Evolutionary conservation across 116 monocot genomes (phyloP).

Genomic region (Zostera marina): DNA sequence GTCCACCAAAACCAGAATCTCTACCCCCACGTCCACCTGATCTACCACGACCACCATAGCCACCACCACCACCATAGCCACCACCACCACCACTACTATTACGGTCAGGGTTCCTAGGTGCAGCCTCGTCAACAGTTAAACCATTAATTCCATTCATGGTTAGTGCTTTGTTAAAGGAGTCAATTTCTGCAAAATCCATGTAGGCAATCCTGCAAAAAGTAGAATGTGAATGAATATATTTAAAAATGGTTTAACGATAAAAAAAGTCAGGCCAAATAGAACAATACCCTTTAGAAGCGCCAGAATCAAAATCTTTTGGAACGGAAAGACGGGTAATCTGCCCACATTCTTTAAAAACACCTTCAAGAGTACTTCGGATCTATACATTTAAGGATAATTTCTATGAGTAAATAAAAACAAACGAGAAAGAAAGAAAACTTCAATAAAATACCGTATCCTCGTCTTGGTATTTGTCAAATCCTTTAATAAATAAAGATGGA

Average conservation of each 20-base stretch:
- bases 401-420: neutral
- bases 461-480: constrained; percentile 49
- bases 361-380: constrained; percentile 46
- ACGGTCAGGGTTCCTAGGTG: neutral
- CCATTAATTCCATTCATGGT: constrained; percentile 10
- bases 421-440: too few relatives aligned
- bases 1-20: neutral
- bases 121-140: constrained; percentile 9
- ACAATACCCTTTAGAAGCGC: constrained; percentile 56
- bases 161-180: constrained; percentile 5
- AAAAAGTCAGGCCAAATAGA: neutral
- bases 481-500: constrained; percentile 56
- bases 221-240: neutral
- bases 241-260: neutral
- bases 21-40: constrained; percentile 2
- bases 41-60: neutral
- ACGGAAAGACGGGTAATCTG: constrained; percentile 54
- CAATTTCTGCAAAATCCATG: constrained; percentile 49
- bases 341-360: constrained; percentile 55
- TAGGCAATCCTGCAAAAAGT: constrained; percentile 49
- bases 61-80: constrained; percentile 1
- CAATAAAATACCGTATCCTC: constrained; percentile 38
- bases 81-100: neutral
- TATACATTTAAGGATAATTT: constrained; percentile 1
- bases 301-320: constrained; percentile 60